Conservation (phyloP, 192 early-diverging fungal genomes). For the Umbelopsis isabellina region DNA sequence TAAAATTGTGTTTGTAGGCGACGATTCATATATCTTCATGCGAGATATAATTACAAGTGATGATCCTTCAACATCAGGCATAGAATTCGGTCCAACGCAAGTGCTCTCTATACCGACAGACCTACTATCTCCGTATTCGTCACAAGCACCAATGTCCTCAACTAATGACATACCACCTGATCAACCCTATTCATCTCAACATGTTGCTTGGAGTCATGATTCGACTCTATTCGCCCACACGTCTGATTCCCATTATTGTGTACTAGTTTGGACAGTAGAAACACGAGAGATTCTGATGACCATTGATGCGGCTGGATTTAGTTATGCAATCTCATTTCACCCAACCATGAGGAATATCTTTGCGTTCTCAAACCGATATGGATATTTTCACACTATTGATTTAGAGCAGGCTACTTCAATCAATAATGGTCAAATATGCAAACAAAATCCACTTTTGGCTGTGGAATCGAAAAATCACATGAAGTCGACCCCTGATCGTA, state of each 20-base stretch:
- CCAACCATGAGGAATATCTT: slow-evolving; percentile 47
- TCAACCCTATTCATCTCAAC: slow-evolving; percentile 45
- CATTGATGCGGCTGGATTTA: slow-evolving; percentile 46
- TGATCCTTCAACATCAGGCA: slow-evolving; percentile 20
- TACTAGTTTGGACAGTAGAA: slow-evolving; percentile 50
- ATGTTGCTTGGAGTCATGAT: slow-evolving; percentile 48
- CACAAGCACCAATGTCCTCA: not conserved
- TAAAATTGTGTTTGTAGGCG: slow-evolving; percentile 50
- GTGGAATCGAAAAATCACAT: not conserved
- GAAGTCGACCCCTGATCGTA: not conserved
- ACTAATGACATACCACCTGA: not conserved
- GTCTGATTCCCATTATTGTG: slow-evolving; percentile 43
- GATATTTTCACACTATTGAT: slow-evolving; percentile 56
- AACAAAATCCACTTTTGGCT: not conserved
- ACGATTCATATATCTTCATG: slow-evolving; percentile 39
- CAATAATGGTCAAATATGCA: slow-evolving; percentile 7
- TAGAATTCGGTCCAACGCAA: slow-evolving; percentile 16
- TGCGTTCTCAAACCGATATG: slow-evolving; percentile 54
- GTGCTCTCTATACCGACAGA: slow-evolving; percentile 23
- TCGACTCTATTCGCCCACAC: slow-evolving; percentile 55
- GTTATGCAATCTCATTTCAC: slow-evolving; percentile 50
- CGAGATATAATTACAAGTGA: slow-evolving; percentile 30
- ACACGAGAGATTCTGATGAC: slow-evolving; percentile 41
- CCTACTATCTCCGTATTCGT: slow-evolving; percentile 4
- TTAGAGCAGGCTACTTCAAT: slow-evolving; percentile 3